phyloP scores from a whole-genome alignment of 2,329 filamentous ascomycete genomes.

The Colletotrichum lupini region DNA sequence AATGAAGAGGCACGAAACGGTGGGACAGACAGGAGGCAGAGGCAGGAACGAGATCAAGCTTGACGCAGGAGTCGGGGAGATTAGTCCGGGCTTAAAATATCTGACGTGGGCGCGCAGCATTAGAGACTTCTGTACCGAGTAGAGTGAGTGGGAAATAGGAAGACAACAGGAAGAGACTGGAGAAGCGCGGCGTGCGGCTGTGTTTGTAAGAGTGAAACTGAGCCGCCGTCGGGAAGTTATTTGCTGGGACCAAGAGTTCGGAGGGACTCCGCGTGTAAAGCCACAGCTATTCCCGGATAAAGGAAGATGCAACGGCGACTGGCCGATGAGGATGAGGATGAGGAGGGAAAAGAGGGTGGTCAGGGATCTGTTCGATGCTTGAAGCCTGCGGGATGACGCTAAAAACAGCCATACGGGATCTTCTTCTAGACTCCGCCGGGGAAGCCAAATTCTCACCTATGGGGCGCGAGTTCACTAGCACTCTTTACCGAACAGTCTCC shows the following conservation, averaged over 20 bases:
- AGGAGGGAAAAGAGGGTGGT: background rate
- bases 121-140: background rate
- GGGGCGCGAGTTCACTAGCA: background rate
- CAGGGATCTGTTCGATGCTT: background rate
- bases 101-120: background rate
- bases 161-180: constrained; percentile 7
- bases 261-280: background rate
- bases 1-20: background rate
- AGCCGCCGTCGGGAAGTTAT: constrained; percentile 14
- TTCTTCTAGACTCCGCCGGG: background rate
- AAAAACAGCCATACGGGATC: constrained; percentile 7
- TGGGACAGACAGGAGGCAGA: background rate
- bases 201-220: constrained; percentile 24
- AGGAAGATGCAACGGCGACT: background rate
- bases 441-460: background rate
- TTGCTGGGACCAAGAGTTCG: constrained; percentile 31
- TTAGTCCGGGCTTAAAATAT: background rate
- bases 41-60: background rate
- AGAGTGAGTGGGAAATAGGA: background rate
- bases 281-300: background rate
- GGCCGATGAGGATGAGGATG: background rate
- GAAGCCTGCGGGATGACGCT: constrained; percentile 13
- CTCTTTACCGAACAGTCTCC: background rate
- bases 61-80: background rate
- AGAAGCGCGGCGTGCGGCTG: constrained; percentile 7